These are phyloP conservation scores for Paecilomyces sp. DNA, from an alignment of 2,329 filamentous ascomycete genomes.

Conservation along the genomic window DNA sequence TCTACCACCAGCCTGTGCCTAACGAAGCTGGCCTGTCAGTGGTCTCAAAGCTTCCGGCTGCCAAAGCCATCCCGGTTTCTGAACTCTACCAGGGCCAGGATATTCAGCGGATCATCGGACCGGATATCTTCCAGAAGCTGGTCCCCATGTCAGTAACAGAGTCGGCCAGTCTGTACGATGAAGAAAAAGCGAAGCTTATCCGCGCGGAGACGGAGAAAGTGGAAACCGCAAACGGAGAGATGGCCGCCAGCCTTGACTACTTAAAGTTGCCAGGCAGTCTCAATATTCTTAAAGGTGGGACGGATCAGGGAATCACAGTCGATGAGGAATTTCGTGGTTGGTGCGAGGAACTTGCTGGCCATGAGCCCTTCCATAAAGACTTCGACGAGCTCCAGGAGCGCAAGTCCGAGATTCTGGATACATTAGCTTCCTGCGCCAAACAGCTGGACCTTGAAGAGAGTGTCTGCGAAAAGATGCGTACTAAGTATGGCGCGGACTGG, in stretches of 20 bases:
- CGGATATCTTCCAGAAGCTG: conserved; percentile 94
- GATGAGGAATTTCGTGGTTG: conserved; percentile 89
- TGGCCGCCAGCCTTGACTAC: conserved; percentile 92
- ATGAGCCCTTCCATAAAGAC: conserved; percentile 69
- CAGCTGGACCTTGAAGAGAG: conserved; percentile 95
- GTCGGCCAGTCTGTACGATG: conserved; percentile 92
- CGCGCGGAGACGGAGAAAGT: conserved; percentile 90
- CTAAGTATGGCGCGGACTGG: conserved; percentile 93
- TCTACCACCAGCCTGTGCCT: conserved; percentile 90
- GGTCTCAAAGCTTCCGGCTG: conserved; percentile 85
- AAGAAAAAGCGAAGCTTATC: conserved; percentile 94
- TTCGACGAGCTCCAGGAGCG: conserved; percentile 74
- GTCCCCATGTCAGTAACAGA: conserved; percentile 94
- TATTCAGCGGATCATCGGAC: conserved; percentile 92
- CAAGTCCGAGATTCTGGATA: conserved; percentile 65
- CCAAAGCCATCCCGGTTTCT: conserved; percentile 93
- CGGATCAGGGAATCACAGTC: conserved; percentile 79
- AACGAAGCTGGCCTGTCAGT: conserved; percentile 72
- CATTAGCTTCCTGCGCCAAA: conserved; percentile 73
- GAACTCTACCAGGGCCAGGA: conserved; percentile 96
- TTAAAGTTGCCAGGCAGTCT: conserved; percentile 81
- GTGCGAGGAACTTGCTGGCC: conserved; percentile 86
- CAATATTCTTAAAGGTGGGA: conserved; percentile 84
- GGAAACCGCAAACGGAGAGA: conserved; percentile 86
- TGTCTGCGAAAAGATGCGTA: conserved; percentile 98